Evolutionary conservation across 2,329 filamentous ascomycete species (phyloP).

Genomic region (Colletotrichum euphorbiae): DNA sequence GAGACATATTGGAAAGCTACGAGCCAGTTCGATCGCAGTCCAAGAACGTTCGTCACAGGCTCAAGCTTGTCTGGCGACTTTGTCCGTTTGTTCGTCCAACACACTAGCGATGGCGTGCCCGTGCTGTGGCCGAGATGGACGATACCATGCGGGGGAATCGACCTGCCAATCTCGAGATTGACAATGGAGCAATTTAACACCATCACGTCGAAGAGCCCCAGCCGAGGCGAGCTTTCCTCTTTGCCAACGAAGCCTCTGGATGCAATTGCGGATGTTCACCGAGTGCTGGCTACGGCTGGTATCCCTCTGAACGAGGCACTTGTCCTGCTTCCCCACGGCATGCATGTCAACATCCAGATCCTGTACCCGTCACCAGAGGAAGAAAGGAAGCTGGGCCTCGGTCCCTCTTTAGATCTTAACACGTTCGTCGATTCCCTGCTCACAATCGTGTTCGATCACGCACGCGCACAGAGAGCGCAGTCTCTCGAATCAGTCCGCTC

Average conservation of each 20-base stretch:
- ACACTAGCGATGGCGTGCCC: conserved; percentile 87
- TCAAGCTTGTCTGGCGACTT: conserved; percentile 98
- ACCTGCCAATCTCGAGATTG: conserved; percentile 84
- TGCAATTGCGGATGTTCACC: conserved; percentile 75
- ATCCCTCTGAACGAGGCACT: conserved; percentile 84
- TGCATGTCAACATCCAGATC: conserved; percentile 93
- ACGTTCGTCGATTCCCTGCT: conserved; percentile 86
- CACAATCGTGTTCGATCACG: conserved; percentile 90
- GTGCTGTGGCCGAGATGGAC: conserved; percentile 91
- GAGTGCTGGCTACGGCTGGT: conserved; percentile 79
- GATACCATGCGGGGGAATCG: conserved; percentile 78
- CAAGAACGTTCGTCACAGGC: conserved; percentile 89
- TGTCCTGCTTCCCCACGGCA: conserved; percentile 76
- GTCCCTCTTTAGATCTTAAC: conserved; percentile 86
- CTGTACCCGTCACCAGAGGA: conserved; percentile 84
- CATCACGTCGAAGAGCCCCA: conserved; percentile 58
- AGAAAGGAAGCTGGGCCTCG: conserved; percentile 75
- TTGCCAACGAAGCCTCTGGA: conserved; percentile 60
- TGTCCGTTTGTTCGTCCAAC: conserved; percentile 88
- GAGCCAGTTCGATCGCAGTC: conserved; percentile 87
- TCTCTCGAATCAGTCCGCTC: conserved; percentile 82
- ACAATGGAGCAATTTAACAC: conserved; percentile 78
- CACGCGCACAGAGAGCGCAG: conserved; percentile 72
- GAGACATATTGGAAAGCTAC: conserved; percentile 99
- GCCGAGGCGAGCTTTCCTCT: conserved; percentile 56